phyloP scores from a whole-genome alignment of 2,329 filamentous ascomycete species.

The Trichoderma sp. region DNA sequence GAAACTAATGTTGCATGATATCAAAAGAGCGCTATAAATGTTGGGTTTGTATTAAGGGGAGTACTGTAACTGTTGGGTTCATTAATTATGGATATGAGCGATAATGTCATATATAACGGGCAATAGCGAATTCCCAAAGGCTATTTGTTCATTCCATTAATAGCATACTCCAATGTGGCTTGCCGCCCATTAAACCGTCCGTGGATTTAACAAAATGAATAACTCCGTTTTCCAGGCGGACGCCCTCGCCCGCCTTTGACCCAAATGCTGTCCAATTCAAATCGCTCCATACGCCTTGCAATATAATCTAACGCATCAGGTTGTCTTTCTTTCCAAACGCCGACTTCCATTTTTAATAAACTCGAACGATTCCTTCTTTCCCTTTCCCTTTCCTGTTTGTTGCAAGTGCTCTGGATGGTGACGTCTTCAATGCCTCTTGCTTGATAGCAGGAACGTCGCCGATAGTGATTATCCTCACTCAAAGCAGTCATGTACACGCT shows the following conservation, averaged over 20 bases:
- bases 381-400: no score
- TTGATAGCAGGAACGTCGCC: neutral
- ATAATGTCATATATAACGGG: neutral
- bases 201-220: neutral
- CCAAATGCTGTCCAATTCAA: neutral
- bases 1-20: neutral
- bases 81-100: neutral
- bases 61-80: neutral
- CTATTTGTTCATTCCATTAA: neutral
- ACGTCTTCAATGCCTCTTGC: neutral
- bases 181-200: neutral
- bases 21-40: neutral
- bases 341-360: neutral
- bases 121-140: neutral
- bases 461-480: neutral
- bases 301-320: neutral
- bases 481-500: neutral
- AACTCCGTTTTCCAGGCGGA: neutral
- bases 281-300: neutral
- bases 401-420: no score
- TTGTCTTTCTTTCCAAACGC: no score
- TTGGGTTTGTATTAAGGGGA: neutral
- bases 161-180: neutral
- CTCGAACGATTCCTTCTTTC: neutral
- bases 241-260: neutral